Evolutionary conservation across 2,329 filamentous ascomycete species (phyloP).

Genomic region (Cordyceps tenuipes): DNA sequence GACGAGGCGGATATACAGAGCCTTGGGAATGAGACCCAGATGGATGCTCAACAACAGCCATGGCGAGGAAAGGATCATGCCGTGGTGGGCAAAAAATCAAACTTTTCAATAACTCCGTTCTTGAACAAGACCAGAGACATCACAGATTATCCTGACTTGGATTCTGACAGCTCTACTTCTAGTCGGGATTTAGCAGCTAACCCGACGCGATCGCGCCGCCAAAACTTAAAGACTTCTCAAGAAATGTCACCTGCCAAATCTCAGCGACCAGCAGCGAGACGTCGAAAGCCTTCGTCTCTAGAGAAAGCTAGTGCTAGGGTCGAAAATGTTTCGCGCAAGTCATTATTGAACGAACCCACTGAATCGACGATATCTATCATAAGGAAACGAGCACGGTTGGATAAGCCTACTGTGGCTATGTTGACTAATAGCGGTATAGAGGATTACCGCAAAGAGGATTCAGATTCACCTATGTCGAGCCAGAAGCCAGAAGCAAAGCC

Average conservation of each 20-base stretch:
- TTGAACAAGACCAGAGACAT: constrained; percentile 64
- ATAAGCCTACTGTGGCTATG: background rate
- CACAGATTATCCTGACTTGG: constrained; percentile 22
- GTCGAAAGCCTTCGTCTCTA: background rate
- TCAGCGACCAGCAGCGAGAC: background rate
- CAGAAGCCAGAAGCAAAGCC: background rate
- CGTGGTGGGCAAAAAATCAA: constrained; percentile 71
- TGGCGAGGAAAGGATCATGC: constrained; percentile 47
- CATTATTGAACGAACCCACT: background rate
- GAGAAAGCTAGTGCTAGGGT: background rate
- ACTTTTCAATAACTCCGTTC: constrained; percentile 90
- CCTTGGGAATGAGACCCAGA: constrained; percentile 33
- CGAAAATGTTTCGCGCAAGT: background rate
- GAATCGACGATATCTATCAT: background rate
- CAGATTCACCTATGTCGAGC: background rate
- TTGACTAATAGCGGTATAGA: background rate
- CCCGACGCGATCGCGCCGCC: background rate
- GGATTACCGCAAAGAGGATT: background rate
- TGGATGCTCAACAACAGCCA: constrained; percentile 39
- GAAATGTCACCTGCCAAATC: background rate
- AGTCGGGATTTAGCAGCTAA: background rate
- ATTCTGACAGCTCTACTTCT: background rate
- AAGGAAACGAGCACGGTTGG: background rate
- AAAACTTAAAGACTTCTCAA: background rate
- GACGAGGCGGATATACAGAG: constrained; percentile 42